phyloP scores from a whole-genome alignment of 805 yeast species.

The Pichia pseudocactophila region DNA sequence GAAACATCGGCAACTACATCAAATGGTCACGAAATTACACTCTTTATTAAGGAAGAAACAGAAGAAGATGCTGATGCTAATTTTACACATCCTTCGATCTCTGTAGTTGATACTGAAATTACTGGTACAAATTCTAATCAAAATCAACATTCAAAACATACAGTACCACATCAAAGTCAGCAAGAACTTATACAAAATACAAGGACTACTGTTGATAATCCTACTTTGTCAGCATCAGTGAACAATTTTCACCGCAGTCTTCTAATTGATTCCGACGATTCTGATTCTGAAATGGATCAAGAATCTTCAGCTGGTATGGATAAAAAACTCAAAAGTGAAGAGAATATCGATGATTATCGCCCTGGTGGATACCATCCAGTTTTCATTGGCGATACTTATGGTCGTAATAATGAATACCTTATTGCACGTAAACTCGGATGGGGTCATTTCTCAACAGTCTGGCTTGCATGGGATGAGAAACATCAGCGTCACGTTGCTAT shows the following conservation, averaged over 20 bases:
- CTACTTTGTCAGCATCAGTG: background rate
- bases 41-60: background rate
- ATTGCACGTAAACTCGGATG: slow-evolving; percentile 54
- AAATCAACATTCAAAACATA: too few relatives aligned
- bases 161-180: background rate
- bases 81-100: background rate
- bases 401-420: slow-evolving; percentile 35
- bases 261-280: slow-evolving; percentile 1
- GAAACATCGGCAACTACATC: background rate
- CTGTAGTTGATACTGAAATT: too few relatives aligned
- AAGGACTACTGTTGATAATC: background rate
- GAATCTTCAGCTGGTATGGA: slow-evolving; percentile 10
- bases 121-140: too few relatives aligned
- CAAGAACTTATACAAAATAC: background rate
- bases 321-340: slow-evolving; percentile 34
- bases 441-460: slow-evolving; percentile 70
- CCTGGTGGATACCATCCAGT: slow-evolving; percentile 63
- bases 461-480: slow-evolving; percentile 42
- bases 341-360: slow-evolving; percentile 42
- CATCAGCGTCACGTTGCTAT: slow-evolving; percentile 45
- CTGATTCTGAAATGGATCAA: slow-evolving; percentile 18
- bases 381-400: slow-evolving; percentile 44
- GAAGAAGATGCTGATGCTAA: background rate
- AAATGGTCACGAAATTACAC: background rate
- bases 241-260: background rate